A percentile compares a stretch with the other conserved stretches of the same genome.
phyloP scores from a whole-genome alignment of 768 basidiomycete species.

The Hydnomerulius pinastri region DNA sequence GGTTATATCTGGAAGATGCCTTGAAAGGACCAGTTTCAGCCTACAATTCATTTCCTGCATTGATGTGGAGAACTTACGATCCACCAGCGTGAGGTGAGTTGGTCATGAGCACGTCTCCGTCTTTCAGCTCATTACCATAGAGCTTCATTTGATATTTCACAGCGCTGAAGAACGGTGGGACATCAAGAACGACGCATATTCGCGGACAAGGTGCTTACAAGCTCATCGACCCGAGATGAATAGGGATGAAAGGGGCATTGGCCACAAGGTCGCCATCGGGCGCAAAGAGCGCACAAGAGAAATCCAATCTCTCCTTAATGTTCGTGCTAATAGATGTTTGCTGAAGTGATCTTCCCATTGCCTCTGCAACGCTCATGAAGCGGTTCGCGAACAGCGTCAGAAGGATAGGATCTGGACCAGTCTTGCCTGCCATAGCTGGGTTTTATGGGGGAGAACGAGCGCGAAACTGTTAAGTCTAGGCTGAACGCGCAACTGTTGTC shows the following conservation, averaged over 20 bases:
- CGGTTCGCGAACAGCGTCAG: constrained; percentile 93
- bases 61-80: constrained; percentile 53
- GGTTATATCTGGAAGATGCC: constrained; percentile 86
- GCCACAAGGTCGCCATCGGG: constrained; percentile 95
- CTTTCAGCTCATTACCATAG: constrained; percentile 68
- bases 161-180: constrained; percentile 48
- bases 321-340: constrained; percentile 92
- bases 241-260: constrained; percentile 90
- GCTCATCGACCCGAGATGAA: constrained; percentile 87
- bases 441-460: background rate
- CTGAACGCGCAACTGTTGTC: no score
- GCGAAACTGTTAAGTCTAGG: background rate
- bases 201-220: constrained; percentile 55
- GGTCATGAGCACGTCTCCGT: constrained; percentile 92
- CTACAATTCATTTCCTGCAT: constrained; percentile 1
- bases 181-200: background rate
- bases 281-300: constrained; percentile 92
- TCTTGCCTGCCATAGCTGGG: constrained; percentile 19
- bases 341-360: constrained; percentile 89
- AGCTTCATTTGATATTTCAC: constrained; percentile 89
- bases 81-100: constrained; percentile 90
- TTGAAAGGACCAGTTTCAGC: constrained; percentile 22
- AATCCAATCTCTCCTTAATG: constrained; percentile 95
- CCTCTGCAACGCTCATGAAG: constrained; percentile 97
- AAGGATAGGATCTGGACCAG: constrained; percentile 78